A percentile compares a stretch with the other conserved stretches of the same genome.
phyloP scores from a whole-genome alignment of 306 rosid species.

The Benincasa hispida region DNA sequence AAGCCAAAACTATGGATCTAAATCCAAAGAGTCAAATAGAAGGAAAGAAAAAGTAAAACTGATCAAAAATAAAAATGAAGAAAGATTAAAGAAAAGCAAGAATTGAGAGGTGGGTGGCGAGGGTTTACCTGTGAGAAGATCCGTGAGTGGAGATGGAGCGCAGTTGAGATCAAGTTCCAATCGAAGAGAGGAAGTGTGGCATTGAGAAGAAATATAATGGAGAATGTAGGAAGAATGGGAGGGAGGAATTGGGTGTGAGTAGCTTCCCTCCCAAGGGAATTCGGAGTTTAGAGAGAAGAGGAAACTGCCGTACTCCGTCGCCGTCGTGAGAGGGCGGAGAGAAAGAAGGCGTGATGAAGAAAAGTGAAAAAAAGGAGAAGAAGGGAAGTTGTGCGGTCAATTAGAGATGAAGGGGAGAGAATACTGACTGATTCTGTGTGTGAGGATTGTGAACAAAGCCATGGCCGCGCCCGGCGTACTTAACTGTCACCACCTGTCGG shows the following conservation, averaged over 20 bases:
- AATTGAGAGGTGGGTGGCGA: background rate
- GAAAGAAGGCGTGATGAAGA: background rate
- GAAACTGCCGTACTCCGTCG: background rate
- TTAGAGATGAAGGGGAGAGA: background rate
- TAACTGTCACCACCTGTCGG: background rate
- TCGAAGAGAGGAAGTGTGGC: background rate
- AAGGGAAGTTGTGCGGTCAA: constrained; percentile 2
- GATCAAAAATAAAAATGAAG: background rate
- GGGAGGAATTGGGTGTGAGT: background rate
- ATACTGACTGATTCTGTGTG: background rate
- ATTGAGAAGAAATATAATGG: background rate
- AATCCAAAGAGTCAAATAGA: background rate
- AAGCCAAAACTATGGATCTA: background rate
- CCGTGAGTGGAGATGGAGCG: background rate
- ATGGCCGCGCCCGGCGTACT: background rate
- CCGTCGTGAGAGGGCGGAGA: background rate
- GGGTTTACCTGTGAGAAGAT: background rate
- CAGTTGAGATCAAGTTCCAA: background rate
- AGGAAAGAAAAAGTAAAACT: background rate
- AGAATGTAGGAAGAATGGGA: background rate
- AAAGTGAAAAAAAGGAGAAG: background rate
- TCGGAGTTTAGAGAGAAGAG: background rate
- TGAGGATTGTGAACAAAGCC: background rate
- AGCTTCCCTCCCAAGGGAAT: background rate
- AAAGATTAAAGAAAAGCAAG: background rate